Conservation (phyloP, 257 asterid genomes). For the Prunella vulgaris region DNA sequence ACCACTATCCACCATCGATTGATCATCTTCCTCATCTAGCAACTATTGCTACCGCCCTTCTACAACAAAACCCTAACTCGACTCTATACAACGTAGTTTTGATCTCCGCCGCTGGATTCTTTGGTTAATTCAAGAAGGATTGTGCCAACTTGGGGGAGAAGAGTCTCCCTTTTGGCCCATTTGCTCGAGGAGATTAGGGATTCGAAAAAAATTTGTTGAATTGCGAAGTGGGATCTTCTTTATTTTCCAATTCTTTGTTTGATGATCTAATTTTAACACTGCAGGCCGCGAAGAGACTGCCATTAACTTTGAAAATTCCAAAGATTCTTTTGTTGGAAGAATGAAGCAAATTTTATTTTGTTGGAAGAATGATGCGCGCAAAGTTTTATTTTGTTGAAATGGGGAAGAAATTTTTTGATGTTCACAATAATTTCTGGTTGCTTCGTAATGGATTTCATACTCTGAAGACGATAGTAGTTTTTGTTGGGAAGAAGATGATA, state of each 20-base stretch:
- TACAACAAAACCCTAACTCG: too few species aligned
- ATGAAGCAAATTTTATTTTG: too few species aligned
- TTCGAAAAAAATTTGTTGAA: conserved; percentile 24
- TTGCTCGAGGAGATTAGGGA: conserved; percentile 66
- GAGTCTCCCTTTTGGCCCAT: conserved; percentile 60
- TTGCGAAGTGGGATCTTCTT: conserved; percentile 32
- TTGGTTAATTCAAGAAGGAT: conserved; percentile 68
- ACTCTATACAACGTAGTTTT: conserved; percentile 47
- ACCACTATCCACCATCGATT: too few species aligned
- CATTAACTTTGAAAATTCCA: conserved; percentile 26
- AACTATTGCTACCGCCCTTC: too few species aligned
- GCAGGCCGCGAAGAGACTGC: conserved; percentile 44
- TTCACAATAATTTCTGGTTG: too few species aligned
- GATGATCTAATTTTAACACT: conserved; percentile 49
- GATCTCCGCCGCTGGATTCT: conserved; percentile 53
- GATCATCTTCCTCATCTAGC: too few species aligned
- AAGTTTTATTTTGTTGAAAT: too few species aligned
- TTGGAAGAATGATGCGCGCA: too few species aligned
- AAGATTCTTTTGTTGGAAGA: conserved; percentile 34
- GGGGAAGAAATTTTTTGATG: too few species aligned
- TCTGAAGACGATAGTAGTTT: too few species aligned
- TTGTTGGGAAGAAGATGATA: too few species aligned
- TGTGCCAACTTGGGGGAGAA: conserved; percentile 60
- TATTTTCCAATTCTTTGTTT: conserved; percentile 37
- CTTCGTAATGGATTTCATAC: too few species aligned